phyloP scores from a whole-genome alignment of 495 filamentous ascomycete genomes.

The Usnea hakonensis region DNA sequence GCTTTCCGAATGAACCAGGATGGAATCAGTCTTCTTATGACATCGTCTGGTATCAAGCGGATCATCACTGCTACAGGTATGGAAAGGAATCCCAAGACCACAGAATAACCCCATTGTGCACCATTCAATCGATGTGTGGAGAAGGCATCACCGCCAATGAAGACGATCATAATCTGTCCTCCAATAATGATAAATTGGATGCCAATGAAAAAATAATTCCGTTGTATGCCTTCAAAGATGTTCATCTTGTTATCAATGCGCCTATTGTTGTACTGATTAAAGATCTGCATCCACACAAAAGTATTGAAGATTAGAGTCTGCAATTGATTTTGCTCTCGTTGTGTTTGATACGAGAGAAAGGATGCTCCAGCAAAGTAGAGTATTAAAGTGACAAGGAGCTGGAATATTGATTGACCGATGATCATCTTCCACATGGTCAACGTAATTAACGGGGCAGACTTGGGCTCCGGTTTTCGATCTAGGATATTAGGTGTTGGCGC shows the following conservation, averaged over 20 bases:
- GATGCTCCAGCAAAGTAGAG: constrained; percentile 63
- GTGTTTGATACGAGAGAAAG: constrained; percentile 51
- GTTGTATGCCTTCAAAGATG: constrained; percentile 74
- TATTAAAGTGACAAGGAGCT: constrained; percentile 69
- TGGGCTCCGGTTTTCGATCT: constrained; percentile 66
- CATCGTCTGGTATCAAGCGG: constrained; percentile 65
- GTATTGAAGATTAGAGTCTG: constrained; percentile 80
- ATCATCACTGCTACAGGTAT: constrained; percentile 66
- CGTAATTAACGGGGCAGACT: constrained; percentile 68
- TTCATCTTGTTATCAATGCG: constrained; percentile 86
- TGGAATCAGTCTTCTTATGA: constrained; percentile 49
- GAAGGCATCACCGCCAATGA: constrained; percentile 67
- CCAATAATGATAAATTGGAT: constrained; percentile 80
- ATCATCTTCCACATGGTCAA: constrained; percentile 94
- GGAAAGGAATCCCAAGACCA: constrained; percentile 63
- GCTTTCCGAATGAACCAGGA: constrained; percentile 39
- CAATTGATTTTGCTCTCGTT: constrained; percentile 38
- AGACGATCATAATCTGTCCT: constrained; percentile 72
- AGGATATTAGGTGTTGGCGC: constrained; percentile 63
- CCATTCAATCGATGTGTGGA: constrained; percentile 53
- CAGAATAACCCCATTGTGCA: constrained; percentile 64
- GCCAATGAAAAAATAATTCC: constrained; percentile 73
- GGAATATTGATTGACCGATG: constrained; percentile 74
- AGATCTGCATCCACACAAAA: constrained; percentile 93
- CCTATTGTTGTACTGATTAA: constrained; percentile 80